Evolutionary conservation across 2,329 filamentous ascomycete species (phyloP).

Genomic region (Exserohilum rostratum): DNA sequence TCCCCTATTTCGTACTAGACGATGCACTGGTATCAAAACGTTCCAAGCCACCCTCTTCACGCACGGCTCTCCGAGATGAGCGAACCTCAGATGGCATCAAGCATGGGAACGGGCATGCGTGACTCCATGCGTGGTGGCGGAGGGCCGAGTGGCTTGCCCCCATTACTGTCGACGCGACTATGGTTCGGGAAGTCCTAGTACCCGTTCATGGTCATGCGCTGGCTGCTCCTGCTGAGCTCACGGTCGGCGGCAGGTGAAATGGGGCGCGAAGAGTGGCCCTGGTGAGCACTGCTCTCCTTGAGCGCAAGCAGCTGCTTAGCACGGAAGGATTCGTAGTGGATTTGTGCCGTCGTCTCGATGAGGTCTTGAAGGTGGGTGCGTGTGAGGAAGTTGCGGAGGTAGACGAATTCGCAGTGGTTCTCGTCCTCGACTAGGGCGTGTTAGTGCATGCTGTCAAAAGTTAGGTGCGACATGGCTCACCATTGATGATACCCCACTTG

Average conservation of each 20-base stretch:
- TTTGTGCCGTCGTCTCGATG: constrained; percentile 98
- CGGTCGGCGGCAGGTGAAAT: constrained; percentile 95
- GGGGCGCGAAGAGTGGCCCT: constrained; percentile 78
- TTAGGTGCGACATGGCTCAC: constrained; percentile 21
- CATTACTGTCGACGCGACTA: constrained; percentile 40
- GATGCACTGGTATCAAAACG: constrained; percentile 50
- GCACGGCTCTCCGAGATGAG: not conserved
- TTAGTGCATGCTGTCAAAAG: constrained; percentile 16
- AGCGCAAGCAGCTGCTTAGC: constrained; percentile 97
- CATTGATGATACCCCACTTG: constrained; percentile 98
- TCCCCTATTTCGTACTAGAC: constrained; percentile 36
- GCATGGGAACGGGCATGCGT: constrained; percentile 31
- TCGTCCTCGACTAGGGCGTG: constrained; percentile 79
- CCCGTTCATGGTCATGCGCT: constrained; percentile 98
- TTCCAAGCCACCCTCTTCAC: constrained; percentile 22
- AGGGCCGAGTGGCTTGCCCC: constrained; percentile 30
- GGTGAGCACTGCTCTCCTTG: constrained; percentile 94
- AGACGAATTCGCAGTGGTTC: constrained; percentile 99
- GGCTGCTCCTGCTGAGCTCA: constrained; percentile 94
- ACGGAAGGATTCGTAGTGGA: constrained; percentile 99
- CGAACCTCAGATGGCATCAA: constrained; percentile 30
- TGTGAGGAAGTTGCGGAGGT: constrained; percentile 97
- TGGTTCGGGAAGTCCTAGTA: constrained; percentile 67
- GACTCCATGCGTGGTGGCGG: constrained; percentile 31
- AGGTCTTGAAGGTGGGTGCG: constrained; percentile 98